Conservation (phyloP, 805 yeast species). For the Sugiyamaella americana region DNA sequence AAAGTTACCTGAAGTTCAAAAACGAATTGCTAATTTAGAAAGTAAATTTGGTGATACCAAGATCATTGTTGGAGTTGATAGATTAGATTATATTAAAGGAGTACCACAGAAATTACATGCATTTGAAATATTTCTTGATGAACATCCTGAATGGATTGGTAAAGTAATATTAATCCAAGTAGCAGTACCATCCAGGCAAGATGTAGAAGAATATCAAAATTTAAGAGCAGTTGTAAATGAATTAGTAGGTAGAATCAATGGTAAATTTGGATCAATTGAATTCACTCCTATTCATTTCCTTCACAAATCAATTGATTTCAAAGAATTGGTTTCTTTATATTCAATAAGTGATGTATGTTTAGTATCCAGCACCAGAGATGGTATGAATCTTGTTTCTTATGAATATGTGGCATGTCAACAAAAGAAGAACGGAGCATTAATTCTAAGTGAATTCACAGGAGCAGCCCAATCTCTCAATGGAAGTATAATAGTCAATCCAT, state of each 20-base stretch:
- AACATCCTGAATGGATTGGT: conserved; percentile 98
- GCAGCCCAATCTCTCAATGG: conserved; percentile 99
- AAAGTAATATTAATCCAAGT: conserved; percentile 93
- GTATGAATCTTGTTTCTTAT: conserved; percentile 94
- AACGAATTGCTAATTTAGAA: conserved; percentile 58
- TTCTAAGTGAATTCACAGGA: conserved; percentile 93
- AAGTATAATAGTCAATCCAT: conserved; percentile 88
- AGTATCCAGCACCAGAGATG: conserved; percentile 93
- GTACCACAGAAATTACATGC: conserved; percentile 97
- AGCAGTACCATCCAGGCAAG: conserved; percentile 97
- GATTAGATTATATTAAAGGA: conserved; percentile 95
- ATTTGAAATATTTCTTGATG: conserved; percentile 82
- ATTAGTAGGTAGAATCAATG: conserved; percentile 93
- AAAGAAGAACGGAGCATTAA: conserved; percentile 76
- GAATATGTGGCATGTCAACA: conserved; percentile 96
- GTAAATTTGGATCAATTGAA: conserved; percentile 92
- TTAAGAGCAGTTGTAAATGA: conserved; percentile 92
- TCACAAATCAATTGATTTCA: conserved; percentile 87
- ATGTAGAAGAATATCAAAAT: conserved; percentile 95
- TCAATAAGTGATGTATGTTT: conserved; percentile 83
- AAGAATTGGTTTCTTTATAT: conserved; percentile 85
- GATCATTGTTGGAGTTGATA: conserved; percentile 92
- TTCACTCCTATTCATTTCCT: conserved; percentile 96
- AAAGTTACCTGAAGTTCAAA: conserved; percentile 51
- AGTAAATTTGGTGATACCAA: conserved; percentile 69